A percentile compares a stretch with the other conserved stretches of the same genome.
These are phyloP conservation scores for Camptophora hylomeconis DNA, from an alignment of 2,329 filamentous ascomycete genomes.

Conservation along the genomic window DNA sequence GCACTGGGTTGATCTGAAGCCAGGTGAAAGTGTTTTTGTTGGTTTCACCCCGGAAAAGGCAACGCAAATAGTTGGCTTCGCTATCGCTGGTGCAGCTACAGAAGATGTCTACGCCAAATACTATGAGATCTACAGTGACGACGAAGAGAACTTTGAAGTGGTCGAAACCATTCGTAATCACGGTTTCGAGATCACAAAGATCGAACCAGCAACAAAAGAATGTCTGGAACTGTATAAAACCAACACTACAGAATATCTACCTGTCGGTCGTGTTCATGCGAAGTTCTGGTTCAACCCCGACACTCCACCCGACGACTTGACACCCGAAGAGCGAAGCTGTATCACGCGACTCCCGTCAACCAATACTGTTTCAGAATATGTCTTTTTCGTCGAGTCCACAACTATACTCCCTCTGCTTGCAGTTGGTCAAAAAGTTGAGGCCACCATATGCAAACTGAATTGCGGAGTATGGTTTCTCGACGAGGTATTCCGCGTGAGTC, in stretches of 20 bases:
- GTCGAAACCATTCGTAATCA: conserved; percentile 32
- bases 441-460: conserved; percentile 43
- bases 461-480: conserved; percentile 54
- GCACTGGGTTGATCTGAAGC: conserved; percentile 26
- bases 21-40: conserved; percentile 15
- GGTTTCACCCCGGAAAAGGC: conserved; percentile 36
- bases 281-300: conserved; percentile 36
- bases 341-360: conserved; percentile 22
- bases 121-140: conserved; percentile 20
- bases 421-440: conserved; percentile 50
- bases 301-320: conserved; percentile 25
- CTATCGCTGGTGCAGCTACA: conserved; percentile 33
- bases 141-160: conserved; percentile 25
- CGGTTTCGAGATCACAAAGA: conserved; percentile 46
- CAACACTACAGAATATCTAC: conserved; percentile 30
- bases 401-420: conserved; percentile 45
- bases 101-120: conserved; percentile 27
- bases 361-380: conserved; percentile 27
- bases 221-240: conserved; percentile 35
- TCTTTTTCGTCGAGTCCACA: conserved; percentile 57
- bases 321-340: conserved; percentile 18
- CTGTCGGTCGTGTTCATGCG: conserved; percentile 42
- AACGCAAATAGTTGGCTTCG: conserved; percentile 36
- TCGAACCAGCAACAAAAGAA: conserved; percentile 35
- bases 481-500: conserved; percentile 39